A percentile compares a stretch with the other conserved stretches of the same genome.
phyloP scores from a whole-genome alignment of 148 eudicot genomes.

The Vaccinium darrowii region DNA sequence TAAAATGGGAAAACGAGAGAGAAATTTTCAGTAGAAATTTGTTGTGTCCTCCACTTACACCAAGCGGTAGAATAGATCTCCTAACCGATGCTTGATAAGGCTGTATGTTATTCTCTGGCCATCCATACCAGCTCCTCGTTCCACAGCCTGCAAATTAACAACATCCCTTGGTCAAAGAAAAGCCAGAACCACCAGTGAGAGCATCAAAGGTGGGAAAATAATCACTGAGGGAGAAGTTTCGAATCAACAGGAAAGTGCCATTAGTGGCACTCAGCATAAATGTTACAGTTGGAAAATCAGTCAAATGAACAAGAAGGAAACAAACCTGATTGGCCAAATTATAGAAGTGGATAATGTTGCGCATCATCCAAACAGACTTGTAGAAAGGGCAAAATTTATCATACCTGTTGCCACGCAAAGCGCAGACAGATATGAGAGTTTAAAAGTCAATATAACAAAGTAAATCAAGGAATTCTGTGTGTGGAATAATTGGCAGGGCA shows the following conservation, averaged over 20 bases:
- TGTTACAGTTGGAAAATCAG: background rate
- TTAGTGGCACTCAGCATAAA: background rate
- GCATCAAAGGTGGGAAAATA: background rate
- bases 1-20: background rate
- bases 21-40: background rate
- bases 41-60: slow-evolving; percentile 43
- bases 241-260: background rate
- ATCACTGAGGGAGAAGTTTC: background rate
- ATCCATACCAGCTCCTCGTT: slow-evolving; percentile 92
- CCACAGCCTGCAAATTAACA: slow-evolving; percentile 57
- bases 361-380: slow-evolving; percentile 99
- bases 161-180: background rate
- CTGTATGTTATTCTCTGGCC: slow-evolving; percentile 79
- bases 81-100: slow-evolving; percentile 79
- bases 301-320: slow-evolving; percentile 12
- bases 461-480: background rate
- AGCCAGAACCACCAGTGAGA: background rate
- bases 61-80: slow-evolving; percentile 86
- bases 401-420: slow-evolving; percentile 47
- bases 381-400: slow-evolving; percentile 98
- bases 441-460: slow-evolving; percentile 9
- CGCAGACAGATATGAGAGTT: background rate
- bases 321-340: slow-evolving; percentile 95
- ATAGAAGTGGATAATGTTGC: slow-evolving; percentile 96
- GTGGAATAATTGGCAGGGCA: background rate